A percentile compares a stretch with the other conserved stretches of the same genome.
Evolutionary conservation across 164 flowering plant species (phyloP).

Genomic region (Piper longum): DNA sequence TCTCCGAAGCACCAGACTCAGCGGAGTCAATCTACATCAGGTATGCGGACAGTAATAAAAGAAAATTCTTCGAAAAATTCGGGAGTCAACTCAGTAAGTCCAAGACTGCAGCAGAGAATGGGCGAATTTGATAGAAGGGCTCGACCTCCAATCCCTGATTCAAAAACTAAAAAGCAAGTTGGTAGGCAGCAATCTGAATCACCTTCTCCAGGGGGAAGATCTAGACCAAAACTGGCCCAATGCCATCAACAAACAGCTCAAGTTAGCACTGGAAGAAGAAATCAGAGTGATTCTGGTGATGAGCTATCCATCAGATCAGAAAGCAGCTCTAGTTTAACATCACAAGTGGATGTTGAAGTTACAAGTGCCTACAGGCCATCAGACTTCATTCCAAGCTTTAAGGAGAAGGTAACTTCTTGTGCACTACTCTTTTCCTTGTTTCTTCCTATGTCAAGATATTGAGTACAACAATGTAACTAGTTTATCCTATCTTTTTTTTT

Average conservation of each 20-base stretch:
- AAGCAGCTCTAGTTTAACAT: constrained; percentile 19
- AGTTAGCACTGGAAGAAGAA: constrained; percentile 27
- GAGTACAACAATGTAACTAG: background rate
- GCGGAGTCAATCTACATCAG: constrained; percentile 20
- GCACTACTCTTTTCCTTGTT: background rate
- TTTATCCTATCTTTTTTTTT: background rate
- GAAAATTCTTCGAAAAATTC: constrained; percentile 15
- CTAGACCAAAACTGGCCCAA: constrained; percentile 26
- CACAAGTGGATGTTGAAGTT: constrained; percentile 30
- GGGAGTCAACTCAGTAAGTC: constrained; percentile 47
- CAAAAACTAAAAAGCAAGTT: constrained; percentile 35
- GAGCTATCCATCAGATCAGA: constrained; percentile 32
- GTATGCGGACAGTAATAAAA: constrained; percentile 21
- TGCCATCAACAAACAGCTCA: constrained; percentile 46
- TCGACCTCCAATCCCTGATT: constrained; percentile 46
- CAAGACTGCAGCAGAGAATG: constrained; percentile 60
- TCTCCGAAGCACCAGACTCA: constrained; percentile 8
- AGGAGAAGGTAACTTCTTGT: constrained; percentile 12
- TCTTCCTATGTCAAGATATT: background rate
- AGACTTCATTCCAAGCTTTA: constrained; percentile 14
- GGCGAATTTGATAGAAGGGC: constrained; percentile 50
- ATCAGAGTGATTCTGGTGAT: constrained; percentile 36
- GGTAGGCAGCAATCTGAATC: constrained; percentile 31
- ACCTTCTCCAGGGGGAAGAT: constrained; percentile 52
- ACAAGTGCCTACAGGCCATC: constrained; percentile 20